Conservation (phyloP, 1,284 basidiomycete genomes). For the Tylopilus orsonianus region DNA sequence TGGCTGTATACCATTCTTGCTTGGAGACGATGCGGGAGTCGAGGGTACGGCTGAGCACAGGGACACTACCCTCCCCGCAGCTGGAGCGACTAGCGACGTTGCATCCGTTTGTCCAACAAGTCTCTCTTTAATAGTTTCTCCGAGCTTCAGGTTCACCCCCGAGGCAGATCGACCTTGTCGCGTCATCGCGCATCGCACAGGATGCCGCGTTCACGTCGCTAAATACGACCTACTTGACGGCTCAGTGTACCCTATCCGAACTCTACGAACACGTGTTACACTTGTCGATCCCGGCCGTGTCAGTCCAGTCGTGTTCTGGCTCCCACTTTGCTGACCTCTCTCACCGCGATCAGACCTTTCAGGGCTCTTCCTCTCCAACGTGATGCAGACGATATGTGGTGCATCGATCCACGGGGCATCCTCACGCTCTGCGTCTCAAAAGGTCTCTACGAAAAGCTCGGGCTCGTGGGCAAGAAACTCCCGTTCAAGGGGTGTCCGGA, state of each 20-base stretch:
- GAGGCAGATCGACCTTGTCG: conserved; percentile 54
- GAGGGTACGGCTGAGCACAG: conserved; percentile 27
- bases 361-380: conserved; percentile 37
- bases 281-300: conserved; percentile 14
- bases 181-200: conserved; percentile 41
- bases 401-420: conserved; percentile 56
- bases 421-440: conserved; percentile 56
- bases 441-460: conserved; percentile 55
- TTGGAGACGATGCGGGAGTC: conserved; percentile 17
- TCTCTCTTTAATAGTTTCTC: conserved; percentile 13
- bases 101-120: conserved; percentile 56
- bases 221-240: conserved; percentile 43
- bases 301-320: neutral
- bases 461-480: conserved; percentile 51
- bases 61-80: conserved; percentile 32
- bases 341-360: conserved; percentile 32
- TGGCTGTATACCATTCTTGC: conserved; percentile 17
- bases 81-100: conserved; percentile 37
- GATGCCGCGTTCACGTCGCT: conserved; percentile 40
- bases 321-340: neutral
- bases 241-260: conserved; percentile 41
- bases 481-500: conserved; percentile 48
- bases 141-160: conserved; percentile 8
- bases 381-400: conserved; percentile 57
- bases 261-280: conserved; percentile 38